Evolutionary conservation across 2,329 filamentous ascomycete species (phyloP).

Genomic region (Fusarium heterosporum): DNA sequence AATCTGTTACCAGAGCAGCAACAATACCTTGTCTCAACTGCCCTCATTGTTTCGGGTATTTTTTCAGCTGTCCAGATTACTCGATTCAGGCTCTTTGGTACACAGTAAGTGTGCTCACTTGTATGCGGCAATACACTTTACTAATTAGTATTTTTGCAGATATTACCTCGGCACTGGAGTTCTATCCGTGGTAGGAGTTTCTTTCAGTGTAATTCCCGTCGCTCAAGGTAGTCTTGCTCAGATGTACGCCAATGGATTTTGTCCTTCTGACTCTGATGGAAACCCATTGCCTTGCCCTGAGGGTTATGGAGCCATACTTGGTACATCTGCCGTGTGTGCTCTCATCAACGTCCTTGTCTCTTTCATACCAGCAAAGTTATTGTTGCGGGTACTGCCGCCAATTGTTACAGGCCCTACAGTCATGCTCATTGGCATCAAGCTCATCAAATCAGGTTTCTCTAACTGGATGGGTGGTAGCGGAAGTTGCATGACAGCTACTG

Average conservation of each 20-base stretch:
- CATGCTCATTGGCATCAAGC: slow-evolving; percentile 77
- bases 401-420: slow-evolving; percentile 80
- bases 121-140: not conserved
- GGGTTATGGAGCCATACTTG: slow-evolving; percentile 78
- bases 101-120: slow-evolving; percentile 57
- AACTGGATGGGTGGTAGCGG: slow-evolving; percentile 84
- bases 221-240: slow-evolving; percentile 76
- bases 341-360: slow-evolving; percentile 79
- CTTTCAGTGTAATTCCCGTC: slow-evolving; percentile 51
- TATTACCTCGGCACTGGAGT: slow-evolving; percentile 84
- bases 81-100: slow-evolving; percentile 77
- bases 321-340: slow-evolving; percentile 73
- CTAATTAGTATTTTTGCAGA: slow-evolving; percentile 53
- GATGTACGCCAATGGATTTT: slow-evolving; percentile 82
- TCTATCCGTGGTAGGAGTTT: slow-evolving; percentile 78
- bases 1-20: slow-evolving; percentile 71
- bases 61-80: slow-evolving; percentile 83
- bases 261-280: slow-evolving; percentile 69
- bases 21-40: slow-evolving; percentile 83
- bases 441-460: slow-evolving; percentile 78
- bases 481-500: slow-evolving; percentile 61
- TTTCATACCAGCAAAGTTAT: slow-evolving; percentile 75
- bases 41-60: slow-evolving; percentile 81
- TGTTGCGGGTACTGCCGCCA: slow-evolving; percentile 82
- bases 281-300: slow-evolving; percentile 78